phyloP scores from a whole-genome alignment of 73 alveolate genomes.

The Tetrahymena elliotti region DNA sequence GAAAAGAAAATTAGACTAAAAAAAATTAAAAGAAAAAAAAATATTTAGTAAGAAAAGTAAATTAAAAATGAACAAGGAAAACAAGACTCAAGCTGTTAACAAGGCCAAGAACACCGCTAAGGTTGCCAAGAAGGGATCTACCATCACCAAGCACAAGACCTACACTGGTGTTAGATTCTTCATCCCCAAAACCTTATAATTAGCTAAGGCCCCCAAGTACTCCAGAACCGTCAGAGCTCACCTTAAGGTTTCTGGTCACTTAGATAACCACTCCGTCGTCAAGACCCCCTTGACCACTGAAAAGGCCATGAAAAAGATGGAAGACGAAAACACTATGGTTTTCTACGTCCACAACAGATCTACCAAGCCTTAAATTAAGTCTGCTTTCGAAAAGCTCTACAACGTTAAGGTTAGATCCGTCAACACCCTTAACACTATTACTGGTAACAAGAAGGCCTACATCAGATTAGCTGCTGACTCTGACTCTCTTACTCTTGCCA shows the following conservation, averaged over 20 bases:
- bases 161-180: background rate
- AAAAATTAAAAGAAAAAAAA: background rate
- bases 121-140: background rate
- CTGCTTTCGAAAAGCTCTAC: conserved; percentile 63
- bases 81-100: background rate
- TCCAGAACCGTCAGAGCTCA: conserved; percentile 2
- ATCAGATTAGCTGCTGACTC: conserved; percentile 57
- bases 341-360: conserved; percentile 61
- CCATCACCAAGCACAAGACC: conserved; percentile 1
- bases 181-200: background rate
- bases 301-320: conserved; percentile 71
- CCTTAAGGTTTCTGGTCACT: conserved; percentile 1
- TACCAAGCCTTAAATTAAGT: conserved; percentile 70
- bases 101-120: conserved; percentile 2
- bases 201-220: background rate
- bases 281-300: conserved; percentile 73
- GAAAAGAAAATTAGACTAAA: background rate
- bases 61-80: background rate
- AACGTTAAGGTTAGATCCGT: conserved; percentile 61
- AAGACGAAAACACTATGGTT: conserved; percentile 78
- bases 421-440: conserved; percentile 53
- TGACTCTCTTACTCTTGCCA: conserved; percentile 73
- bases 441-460: conserved; percentile 79
- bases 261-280: conserved; percentile 55
- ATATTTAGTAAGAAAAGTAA: background rate